Evolutionary conservation across 2,329 filamentous ascomycete species (phyloP).

Genomic region (Talaromyces atroroseus): DNA sequence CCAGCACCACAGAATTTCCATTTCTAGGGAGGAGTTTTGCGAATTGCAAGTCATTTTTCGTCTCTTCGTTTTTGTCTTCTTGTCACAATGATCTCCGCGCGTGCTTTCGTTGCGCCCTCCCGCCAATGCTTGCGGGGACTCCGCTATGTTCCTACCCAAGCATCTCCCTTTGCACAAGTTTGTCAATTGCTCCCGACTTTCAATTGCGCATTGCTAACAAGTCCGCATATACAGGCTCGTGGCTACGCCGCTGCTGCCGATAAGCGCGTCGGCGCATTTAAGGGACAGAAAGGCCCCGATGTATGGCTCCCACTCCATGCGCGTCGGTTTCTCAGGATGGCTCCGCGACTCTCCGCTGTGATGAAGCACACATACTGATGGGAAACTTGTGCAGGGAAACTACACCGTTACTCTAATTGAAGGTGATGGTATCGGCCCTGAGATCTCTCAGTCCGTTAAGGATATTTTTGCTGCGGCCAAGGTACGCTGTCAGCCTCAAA

Average conservation of each 20-base stretch:
- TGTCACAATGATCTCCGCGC: conserved; percentile 72
- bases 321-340: conserved; percentile 12
- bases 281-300: conserved; percentile 80
- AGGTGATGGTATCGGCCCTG: conserved; percentile 96
- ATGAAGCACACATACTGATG: conserved; percentile 2
- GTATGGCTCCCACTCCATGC: conserved; percentile 50
- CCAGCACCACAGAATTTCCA: not conserved
- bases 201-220: conserved; percentile 15
- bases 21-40: conserved; percentile 8
- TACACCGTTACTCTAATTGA: conserved; percentile 96
- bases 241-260: conserved; percentile 49
- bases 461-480: conserved; percentile 96
- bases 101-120: conserved; percentile 69
- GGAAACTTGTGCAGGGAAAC: conserved; percentile 62
- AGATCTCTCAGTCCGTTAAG: conserved; percentile 97
- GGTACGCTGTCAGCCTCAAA: conserved; percentile 45
- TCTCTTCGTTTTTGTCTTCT: conserved; percentile 6
- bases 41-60: conserved; percentile 4
- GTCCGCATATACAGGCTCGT: conserved; percentile 49
- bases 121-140: conserved; percentile 73
- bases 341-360: conserved; percentile 5
- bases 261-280: conserved; percentile 84
- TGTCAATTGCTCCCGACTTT: conserved; percentile 23
- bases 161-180: conserved; percentile 54
- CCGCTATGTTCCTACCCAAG: conserved; percentile 42